These are phyloP conservation scores for Penicillium palitans DNA, from an alignment of 2,329 filamentous ascomycete species.

Conservation along the genomic window DNA sequence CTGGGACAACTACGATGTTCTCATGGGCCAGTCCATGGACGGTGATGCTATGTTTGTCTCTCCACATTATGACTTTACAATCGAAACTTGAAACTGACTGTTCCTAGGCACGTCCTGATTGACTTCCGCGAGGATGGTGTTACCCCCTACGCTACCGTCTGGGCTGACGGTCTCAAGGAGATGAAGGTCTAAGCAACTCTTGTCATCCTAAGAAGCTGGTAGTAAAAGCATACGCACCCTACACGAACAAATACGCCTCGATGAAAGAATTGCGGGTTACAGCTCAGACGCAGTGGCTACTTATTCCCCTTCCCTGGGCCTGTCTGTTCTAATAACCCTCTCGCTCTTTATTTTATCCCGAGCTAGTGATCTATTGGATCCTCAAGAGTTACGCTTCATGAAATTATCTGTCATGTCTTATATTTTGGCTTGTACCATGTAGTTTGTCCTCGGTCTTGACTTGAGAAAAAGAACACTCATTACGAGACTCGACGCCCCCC, in stretches of 20 bases:
- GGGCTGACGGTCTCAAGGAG: conserved; percentile 89
- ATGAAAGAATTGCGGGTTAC: conserved; percentile 22
- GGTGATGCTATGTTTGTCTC: conserved; percentile 84
- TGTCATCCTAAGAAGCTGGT: neutral
- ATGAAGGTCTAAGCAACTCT: conserved; percentile 75
- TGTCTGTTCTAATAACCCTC: conserved; percentile 23
- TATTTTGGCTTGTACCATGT: neutral
- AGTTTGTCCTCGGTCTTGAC: neutral
- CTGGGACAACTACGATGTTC: conserved; percentile 97
- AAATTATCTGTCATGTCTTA: conserved; percentile 31
- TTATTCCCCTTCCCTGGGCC: conserved; percentile 16
- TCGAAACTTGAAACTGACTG: neutral
- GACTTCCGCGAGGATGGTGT: conserved; percentile 97
- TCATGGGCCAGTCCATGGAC: conserved; percentile 88
- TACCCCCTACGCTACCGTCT: conserved; percentile 85
- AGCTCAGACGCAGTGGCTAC: conserved; percentile 16
- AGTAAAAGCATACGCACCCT: conserved; percentile 23
- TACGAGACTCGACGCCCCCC: too few species aligned
- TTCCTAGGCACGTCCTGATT: conserved; percentile 74
- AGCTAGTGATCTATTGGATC: conserved; percentile 29
- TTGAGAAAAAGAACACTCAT: too few species aligned
- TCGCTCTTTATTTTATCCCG: conserved; percentile 28
- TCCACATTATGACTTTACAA: neutral
- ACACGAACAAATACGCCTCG: conserved; percentile 28
- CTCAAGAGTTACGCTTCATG: conserved; percentile 41